Conservation (phyloP, 1,284 basidiomycete genomes). For the Boletus mariae region DNA sequence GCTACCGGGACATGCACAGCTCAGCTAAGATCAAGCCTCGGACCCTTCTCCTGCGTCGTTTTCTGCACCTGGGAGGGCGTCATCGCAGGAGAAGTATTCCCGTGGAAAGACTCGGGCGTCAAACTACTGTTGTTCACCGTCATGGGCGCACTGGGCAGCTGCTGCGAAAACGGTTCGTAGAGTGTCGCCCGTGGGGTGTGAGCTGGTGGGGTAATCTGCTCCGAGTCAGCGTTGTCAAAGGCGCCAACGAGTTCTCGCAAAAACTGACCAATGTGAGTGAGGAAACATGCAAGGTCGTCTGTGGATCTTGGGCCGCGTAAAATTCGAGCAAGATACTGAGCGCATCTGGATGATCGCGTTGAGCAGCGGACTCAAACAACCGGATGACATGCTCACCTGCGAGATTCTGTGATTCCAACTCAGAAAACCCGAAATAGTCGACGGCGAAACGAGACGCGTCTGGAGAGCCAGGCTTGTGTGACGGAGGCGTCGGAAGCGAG, state of each 20-base stretch:
- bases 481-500: conserved; percentile 70
- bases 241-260: not conserved
- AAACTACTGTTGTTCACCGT: conserved; percentile 39
- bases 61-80: conserved; percentile 26
- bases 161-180: conserved; percentile 32
- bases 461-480: conserved; percentile 67
- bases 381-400: conserved; percentile 47
- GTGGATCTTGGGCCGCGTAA: conserved; percentile 59
- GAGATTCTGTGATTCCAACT: conserved; percentile 52
- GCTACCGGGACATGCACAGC: not conserved
- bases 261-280: conserved; percentile 48
- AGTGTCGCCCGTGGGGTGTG: conserved; percentile 22
- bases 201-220: conserved; percentile 29
- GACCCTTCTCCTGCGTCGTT: conserved; percentile 13
- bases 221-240: conserved; percentile 5
- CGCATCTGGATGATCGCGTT: conserved; percentile 44
- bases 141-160: conserved; percentile 24
- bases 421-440: conserved; percentile 61
- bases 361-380: conserved; percentile 9
- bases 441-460: conserved; percentile 64
- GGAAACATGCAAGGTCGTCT: conserved; percentile 46
- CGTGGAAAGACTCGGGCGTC: conserved; percentile 59
- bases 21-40: conserved; percentile 31
- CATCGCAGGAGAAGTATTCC: conserved; percentile 48
- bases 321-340: conserved; percentile 68